phyloP scores from a whole-genome alignment of 192 early-diverging fungal genomes.

The Cladochytrium replicatum region DNA sequence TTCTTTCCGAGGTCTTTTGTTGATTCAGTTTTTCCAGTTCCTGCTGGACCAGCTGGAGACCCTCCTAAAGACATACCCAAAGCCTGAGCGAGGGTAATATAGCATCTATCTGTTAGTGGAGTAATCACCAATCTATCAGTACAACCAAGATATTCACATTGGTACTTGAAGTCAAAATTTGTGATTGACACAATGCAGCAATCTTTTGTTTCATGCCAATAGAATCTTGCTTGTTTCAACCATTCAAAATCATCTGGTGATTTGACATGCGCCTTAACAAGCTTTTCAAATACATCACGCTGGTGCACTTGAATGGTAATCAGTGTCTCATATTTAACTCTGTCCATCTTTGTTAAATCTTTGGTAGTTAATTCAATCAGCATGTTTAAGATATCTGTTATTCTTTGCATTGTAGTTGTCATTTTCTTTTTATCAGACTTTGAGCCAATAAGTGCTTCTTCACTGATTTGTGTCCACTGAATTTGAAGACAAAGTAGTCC shows the following conservation, averaged over 20 bases:
- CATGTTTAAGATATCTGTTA: constrained; percentile 49
- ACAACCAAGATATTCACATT: constrained; percentile 56
- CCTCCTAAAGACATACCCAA: constrained; percentile 57
- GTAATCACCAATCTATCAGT: constrained; percentile 56
- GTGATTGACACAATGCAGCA: constrained; percentile 55
- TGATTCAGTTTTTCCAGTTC: constrained; percentile 58
- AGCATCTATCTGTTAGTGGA: constrained; percentile 49
- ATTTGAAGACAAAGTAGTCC: constrained; percentile 51
- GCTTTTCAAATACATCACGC: constrained; percentile 57
- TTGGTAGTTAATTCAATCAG: constrained; percentile 55
- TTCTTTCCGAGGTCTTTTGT: constrained; percentile 56
- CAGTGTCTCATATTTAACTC: constrained; percentile 54
- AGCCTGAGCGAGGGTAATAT: constrained; percentile 55
- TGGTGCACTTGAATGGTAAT: constrained; percentile 61
- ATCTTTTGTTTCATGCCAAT: constrained; percentile 60
- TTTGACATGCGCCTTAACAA: constrained; percentile 48
- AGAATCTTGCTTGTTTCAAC: constrained; percentile 55
- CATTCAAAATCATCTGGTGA: constrained; percentile 54
- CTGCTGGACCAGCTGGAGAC: constrained; percentile 49
- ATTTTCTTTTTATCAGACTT: constrained; percentile 58
- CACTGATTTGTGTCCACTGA: constrained; percentile 50
- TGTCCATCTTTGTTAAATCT: constrained; percentile 53
- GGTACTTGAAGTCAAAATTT: constrained; percentile 56
- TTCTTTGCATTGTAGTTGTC: constrained; percentile 42
- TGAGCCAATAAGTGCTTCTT: constrained; percentile 43